Percentiles rank a stretch among this genome's conserved stretches.
Evolutionary conservation across 140 eudicot species (phyloP).

Genomic region (Bidens hawaiensis): DNA sequence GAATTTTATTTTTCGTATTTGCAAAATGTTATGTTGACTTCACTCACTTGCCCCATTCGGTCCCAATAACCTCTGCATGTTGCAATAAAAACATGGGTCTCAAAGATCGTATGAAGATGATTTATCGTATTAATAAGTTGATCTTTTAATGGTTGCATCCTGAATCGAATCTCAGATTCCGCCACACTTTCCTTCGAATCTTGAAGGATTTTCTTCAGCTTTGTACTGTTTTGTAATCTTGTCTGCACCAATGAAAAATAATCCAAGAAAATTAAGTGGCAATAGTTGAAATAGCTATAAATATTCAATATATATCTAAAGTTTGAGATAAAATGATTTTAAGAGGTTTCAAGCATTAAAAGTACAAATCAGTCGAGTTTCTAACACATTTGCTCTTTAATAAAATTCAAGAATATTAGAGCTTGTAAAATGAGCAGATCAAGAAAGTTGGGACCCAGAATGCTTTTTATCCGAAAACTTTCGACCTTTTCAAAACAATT

Average conservation of each 20-base stretch:
- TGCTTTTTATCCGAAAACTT: too few species aligned
- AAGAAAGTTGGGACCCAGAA: neutral
- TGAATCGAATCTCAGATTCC: slow-evolving; percentile 61
- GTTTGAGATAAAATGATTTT: neutral
- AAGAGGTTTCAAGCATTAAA: neutral
- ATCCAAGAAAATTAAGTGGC: slow-evolving; percentile 1
- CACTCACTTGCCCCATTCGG: slow-evolving; percentile 71
- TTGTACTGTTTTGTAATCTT: slow-evolving; percentile 59
- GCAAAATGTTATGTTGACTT: neutral
- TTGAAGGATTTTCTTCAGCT: slow-evolving; percentile 75
- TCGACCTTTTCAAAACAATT: too few species aligned
- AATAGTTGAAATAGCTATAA: neutral
- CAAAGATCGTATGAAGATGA: slow-evolving; percentile 61
- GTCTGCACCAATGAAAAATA: slow-evolving; percentile 38
- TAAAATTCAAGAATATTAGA: too few species aligned
- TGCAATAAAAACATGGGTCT: slow-evolving; percentile 69
- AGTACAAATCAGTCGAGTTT: neutral
- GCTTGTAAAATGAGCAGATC: too few species aligned
- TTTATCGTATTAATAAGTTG: slow-evolving; percentile 62
- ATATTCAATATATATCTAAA: neutral
- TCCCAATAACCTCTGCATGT: slow-evolving; percentile 87
- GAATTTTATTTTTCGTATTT: neutral
- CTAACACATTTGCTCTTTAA: neutral
- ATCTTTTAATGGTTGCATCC: slow-evolving; percentile 75
- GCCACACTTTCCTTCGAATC: slow-evolving; percentile 65